Base-by-base conservation (phyloP, 331 rosid genomes). In the Pyrus hybrid region DNA sequence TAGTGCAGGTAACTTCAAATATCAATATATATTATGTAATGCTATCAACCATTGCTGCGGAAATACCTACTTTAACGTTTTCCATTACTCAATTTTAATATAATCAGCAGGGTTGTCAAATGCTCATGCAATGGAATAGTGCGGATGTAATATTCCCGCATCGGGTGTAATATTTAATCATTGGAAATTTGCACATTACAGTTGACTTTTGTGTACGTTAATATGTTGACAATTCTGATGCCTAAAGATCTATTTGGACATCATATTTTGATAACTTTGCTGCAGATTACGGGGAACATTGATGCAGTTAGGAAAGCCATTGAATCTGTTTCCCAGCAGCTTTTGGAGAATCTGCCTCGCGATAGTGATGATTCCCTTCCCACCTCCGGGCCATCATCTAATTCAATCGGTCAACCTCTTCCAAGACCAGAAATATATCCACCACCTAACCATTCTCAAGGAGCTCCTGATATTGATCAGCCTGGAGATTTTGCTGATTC, bases 261-360 rank as follows among this genome's bases (percentile, higher is more conserved):
- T 65, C 68, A 28, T 63, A 77, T 80, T 63, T 20, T 43, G n/a
- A 18, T 67, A 30, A 70, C 21, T 47, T 5, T 71, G 54, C 65
- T 89, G 87, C 88, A 94, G 99, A 85, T 92, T 68, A 81, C 90
- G 0, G 99, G 97, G 67, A 92, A 78, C 61, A 86, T 84, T 70
- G 93, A 83, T 54, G 96, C 88, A 30, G 96, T 88, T 70, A 87
- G 88, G 80, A 95, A 84, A 81, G 99, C 99, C 72, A 86, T 95
- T 84, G 90, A 78, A 73, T 85, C 86, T 72, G 86, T 95, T 82
- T 80, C 86, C 64, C 86, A 80, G 68, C 97, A 87, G 83, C 93
- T 95, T 74, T 80, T 88, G 87, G 97, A 84, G 69, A 88, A 87
- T 86, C 75, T 88, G 17, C 81, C 89, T 20, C 86, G 87, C 37